Percentiles rank a stretch among this genome's conserved stretches.
These are phyloP conservation scores for Ambrosia hybrid DNA, from an alignment of 140 eudicot species.

Conservation along the genomic window DNA sequence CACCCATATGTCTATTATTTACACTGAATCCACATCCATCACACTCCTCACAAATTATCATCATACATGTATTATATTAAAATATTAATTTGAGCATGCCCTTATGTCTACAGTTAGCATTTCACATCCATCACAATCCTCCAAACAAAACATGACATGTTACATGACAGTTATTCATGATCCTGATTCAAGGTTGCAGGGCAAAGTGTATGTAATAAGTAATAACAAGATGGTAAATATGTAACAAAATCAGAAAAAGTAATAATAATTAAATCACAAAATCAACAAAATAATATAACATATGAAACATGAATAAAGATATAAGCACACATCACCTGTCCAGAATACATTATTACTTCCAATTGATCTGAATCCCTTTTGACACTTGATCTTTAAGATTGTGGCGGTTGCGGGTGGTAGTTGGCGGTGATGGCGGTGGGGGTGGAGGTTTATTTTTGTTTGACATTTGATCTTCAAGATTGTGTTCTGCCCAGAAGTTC, in stretches of 20 bases:
- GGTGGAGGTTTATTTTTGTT: neutral
- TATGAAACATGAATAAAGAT: constrained; percentile 37
- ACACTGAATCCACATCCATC: constrained; percentile 13
- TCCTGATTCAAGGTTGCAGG: neutral
- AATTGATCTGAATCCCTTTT: too few species aligned
- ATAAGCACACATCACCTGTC: constrained; percentile 31
- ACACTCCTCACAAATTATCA: constrained; percentile 8
- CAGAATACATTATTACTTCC: constrained; percentile 22
- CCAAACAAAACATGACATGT: constrained; percentile 29
- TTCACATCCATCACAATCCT: constrained; percentile 15
- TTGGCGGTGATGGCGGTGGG: too few species aligned
- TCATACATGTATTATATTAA: constrained; percentile 6
- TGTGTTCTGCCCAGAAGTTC: constrained; percentile 51
- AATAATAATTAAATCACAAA: neutral
- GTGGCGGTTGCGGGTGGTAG: too few species aligned
- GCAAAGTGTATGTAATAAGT: constrained; percentile 5
- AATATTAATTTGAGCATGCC: constrained; percentile 29
- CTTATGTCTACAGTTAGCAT: constrained; percentile 17
- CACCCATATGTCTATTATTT: constrained; percentile 16
- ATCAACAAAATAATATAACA: constrained; percentile 28
- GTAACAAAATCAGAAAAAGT: constrained; percentile 16
- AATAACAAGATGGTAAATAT: constrained; percentile 12
- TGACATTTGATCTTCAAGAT: constrained; percentile 30
- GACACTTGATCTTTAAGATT: too few species aligned
- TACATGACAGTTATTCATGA: constrained; percentile 16